Conservation (phyloP, 1,139 yeast species). For the Blastobotrys apis region DNA sequence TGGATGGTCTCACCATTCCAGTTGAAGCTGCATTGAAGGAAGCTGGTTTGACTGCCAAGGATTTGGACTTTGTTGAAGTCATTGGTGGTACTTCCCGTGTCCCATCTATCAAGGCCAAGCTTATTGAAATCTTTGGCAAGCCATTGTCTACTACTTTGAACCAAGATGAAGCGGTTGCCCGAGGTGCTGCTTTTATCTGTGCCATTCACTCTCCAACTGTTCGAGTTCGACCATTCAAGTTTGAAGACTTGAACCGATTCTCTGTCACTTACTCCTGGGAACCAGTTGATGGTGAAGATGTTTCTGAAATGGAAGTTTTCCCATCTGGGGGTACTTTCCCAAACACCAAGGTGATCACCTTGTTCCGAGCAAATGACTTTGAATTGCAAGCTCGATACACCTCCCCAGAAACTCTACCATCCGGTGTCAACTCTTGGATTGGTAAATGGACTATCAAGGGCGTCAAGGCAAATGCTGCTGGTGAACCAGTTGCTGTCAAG, state of each 20-base stretch:
- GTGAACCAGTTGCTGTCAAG: constrained; percentile 78
- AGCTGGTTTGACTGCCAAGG: constrained; percentile 68
- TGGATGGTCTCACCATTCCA: constrained; percentile 71
- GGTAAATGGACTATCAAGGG: constrained; percentile 88
- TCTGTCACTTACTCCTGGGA: constrained; percentile 96
- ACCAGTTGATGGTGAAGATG: constrained; percentile 83
- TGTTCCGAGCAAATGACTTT: constrained; percentile 89
- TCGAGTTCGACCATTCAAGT: constrained; percentile 97
- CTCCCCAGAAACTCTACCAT: constrained; percentile 65
- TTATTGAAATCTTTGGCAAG: constrained; percentile 79
- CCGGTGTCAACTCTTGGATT: constrained; percentile 58
- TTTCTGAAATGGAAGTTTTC: constrained; percentile 93
- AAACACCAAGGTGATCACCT: constrained; percentile 89
- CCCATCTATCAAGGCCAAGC: constrained; percentile 81
- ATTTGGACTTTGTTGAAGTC: constrained; percentile 86
- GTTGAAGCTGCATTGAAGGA: constrained; percentile 75
- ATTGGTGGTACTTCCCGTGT: constrained; percentile 99
- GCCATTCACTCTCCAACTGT: constrained; percentile 99
- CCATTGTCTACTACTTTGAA: constrained; percentile 89
- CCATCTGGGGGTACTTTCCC: constrained; percentile 92
- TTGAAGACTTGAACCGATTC: constrained; percentile 89
- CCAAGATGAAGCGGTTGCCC: constrained; percentile 98
- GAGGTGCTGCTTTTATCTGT: constrained; percentile 98
- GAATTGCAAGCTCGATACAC: constrained; percentile 84
- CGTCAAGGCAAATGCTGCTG: constrained; percentile 72